These are phyloP conservation scores for Euphorbia peplus DNA, from an alignment of 345 rosid genomes.

Conservation along the genomic window DNA sequence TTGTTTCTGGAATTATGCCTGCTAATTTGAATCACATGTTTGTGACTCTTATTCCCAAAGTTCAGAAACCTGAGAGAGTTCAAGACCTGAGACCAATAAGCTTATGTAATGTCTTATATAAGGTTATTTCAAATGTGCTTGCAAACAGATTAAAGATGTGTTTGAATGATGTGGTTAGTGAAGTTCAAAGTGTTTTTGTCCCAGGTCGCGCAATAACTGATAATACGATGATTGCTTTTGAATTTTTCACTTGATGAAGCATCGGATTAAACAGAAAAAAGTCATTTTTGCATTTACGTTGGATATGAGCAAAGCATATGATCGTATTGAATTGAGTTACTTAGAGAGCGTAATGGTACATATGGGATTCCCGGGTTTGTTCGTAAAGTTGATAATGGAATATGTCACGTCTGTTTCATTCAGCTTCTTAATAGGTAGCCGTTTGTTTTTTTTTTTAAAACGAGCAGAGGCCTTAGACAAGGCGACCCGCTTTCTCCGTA, in stretches of 20 bases:
- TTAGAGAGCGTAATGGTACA: neutral
- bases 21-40: neutral
- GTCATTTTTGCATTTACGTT: neutral
- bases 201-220: neutral
- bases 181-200: neutral
- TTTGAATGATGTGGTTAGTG: neutral
- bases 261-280: too few species aligned
- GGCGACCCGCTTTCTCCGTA: too few species aligned
- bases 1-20: too few species aligned
- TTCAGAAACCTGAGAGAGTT: neutral
- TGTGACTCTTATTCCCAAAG: neutral
- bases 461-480: too few species aligned
- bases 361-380: neutral
- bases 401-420: neutral
- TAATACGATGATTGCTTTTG: neutral
- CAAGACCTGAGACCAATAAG: neutral
- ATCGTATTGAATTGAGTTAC: neutral
- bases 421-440: too few species aligned
- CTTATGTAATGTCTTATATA: neutral
- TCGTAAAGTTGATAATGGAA: neutral
- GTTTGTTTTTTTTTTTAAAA: too few species aligned
- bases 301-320: neutral
- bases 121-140: neutral
- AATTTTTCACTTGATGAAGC: neutral
- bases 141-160: neutral